These are phyloP conservation scores for Akanthomyces dipterigenus DNA, from an alignment of 2,329 filamentous ascomycete genomes.

Conservation along the genomic window DNA sequence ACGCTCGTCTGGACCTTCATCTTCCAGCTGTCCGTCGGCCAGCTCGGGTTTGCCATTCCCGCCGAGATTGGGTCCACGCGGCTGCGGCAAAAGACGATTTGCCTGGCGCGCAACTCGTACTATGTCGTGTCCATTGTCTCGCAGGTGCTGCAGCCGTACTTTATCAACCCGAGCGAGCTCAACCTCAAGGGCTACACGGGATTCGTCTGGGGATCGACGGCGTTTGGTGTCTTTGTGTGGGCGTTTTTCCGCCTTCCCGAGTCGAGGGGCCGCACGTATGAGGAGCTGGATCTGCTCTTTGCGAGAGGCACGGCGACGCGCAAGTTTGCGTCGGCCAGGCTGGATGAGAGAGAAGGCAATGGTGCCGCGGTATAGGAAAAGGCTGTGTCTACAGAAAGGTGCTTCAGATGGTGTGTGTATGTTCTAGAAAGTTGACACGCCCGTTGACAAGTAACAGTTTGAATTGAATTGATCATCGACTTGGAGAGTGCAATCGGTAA, in stretches of 20 bases:
- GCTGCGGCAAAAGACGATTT: conserved; percentile 27
- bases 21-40: conserved; percentile 36
- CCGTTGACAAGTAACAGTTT: too few relatives aligned
- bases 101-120: conserved; percentile 24
- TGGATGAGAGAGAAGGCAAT: conserved; percentile 40
- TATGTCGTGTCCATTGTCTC: conserved; percentile 18
- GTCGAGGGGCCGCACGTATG: conserved; percentile 21
- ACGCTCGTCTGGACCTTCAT: conserved; percentile 37
- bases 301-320: conserved; percentile 14
- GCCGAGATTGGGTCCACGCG: conserved; percentile 26
- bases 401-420: neutral
- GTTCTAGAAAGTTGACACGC: too few relatives aligned
- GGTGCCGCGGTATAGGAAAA: conserved; percentile 44
- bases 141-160: conserved; percentile 25
- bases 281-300: conserved; percentile 23
- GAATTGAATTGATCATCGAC: too few relatives aligned
- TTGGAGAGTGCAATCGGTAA: too few relatives aligned
- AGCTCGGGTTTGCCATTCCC: conserved; percentile 19
- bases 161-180: conserved; percentile 31
- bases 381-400: neutral
- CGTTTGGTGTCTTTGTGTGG: conserved; percentile 21
- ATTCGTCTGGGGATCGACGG: conserved; percentile 23
- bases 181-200: conserved; percentile 37
- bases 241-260: conserved; percentile 21
- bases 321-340: conserved; percentile 36